These are phyloP conservation scores for Mallotus japonicus DNA, from an alignment of 441 rosid species.

Conservation along the genomic window DNA sequence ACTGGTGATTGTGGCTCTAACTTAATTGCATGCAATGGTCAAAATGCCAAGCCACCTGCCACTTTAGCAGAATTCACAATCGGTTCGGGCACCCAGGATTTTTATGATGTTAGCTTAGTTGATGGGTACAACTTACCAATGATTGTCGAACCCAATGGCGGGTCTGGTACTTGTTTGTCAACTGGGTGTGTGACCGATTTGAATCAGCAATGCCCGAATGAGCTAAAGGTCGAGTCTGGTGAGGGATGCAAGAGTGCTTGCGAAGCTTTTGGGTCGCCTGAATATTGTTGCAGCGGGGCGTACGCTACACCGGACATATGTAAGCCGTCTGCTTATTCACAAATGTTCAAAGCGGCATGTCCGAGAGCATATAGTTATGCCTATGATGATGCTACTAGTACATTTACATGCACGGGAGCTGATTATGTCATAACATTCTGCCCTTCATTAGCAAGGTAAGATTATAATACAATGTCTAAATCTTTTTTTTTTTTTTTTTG, in stretches of 20 bases:
- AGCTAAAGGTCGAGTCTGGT: constrained; percentile 54
- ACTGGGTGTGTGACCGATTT: constrained; percentile 74
- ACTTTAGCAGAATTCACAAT: constrained; percentile 87
- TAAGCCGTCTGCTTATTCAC: constrained; percentile 65
- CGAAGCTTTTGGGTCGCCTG: constrained; percentile 67
- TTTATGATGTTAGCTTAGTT: constrained; percentile 85
- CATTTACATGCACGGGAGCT: constrained; percentile 73
- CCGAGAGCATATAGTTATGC: constrained; percentile 89
- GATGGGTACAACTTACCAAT: constrained; percentile 91
- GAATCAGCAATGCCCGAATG: constrained; percentile 69
- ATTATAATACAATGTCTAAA: not conserved
- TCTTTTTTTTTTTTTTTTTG: too few species aligned
- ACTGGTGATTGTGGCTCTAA: constrained; percentile 84
- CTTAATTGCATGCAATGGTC: constrained; percentile 65
- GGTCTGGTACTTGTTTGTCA: constrained; percentile 58
- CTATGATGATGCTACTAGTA: constrained; percentile 82
- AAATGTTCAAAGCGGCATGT: constrained; percentile 70
- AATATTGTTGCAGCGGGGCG: constrained; percentile 81
- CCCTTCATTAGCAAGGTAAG: constrained; percentile 55
- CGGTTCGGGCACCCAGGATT: constrained; percentile 64
- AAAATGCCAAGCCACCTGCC: constrained; percentile 74
- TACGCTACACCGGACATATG: constrained; percentile 66
- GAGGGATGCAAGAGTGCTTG: constrained; percentile 91
- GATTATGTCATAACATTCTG: constrained; percentile 83
- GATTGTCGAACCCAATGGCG: constrained; percentile 77